phyloP scores from a whole-genome alignment of 2,329 filamentous ascomycete genomes.

The Venturia aucupariae region DNA sequence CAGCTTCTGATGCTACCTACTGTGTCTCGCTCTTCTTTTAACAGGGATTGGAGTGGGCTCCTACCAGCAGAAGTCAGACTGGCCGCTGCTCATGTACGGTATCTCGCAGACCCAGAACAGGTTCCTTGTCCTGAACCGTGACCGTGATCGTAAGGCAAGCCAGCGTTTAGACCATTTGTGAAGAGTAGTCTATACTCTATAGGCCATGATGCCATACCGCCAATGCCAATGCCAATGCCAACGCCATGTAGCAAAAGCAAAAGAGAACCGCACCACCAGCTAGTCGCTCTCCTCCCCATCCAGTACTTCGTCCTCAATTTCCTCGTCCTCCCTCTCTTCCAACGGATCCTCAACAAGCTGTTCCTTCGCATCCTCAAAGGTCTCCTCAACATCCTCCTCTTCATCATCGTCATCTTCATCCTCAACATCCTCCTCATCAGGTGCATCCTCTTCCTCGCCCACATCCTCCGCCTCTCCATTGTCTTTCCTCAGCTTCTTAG shows the following conservation, averaged over 20 bases:
- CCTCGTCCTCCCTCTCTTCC: conserved; percentile 10
- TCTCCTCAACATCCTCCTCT: conserved; percentile 41
- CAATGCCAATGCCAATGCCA: not conserved
- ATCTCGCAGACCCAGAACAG: not conserved
- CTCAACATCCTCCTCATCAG: conserved; percentile 34
- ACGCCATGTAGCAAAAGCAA: not conserved
- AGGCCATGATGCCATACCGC: not conserved
- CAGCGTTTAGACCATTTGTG: not conserved
- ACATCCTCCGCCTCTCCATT: conserved; percentile 31
- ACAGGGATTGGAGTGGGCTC: not conserved
- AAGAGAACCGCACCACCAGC: not conserved
- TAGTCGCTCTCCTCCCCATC: conserved; percentile 14
- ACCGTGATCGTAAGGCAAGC: not conserved
- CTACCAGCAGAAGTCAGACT: not conserved
- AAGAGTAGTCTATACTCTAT: not conserved
- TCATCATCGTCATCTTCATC: conserved; percentile 38
- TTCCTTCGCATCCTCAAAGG: conserved; percentile 37
- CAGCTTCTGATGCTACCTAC: not conserved
- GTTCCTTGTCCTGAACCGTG: not conserved
- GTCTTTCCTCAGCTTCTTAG: conserved; percentile 21
- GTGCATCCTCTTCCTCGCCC: conserved; percentile 29
- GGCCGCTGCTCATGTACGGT: not conserved
- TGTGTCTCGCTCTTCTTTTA: not conserved
- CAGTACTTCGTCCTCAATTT: conserved; percentile 13
- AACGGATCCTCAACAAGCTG: conserved; percentile 12